These are phyloP conservation scores for Pseudozyma hubeiensis DNA, from an alignment of 1,284 basidiomycete species.

Conservation along the genomic window DNA sequence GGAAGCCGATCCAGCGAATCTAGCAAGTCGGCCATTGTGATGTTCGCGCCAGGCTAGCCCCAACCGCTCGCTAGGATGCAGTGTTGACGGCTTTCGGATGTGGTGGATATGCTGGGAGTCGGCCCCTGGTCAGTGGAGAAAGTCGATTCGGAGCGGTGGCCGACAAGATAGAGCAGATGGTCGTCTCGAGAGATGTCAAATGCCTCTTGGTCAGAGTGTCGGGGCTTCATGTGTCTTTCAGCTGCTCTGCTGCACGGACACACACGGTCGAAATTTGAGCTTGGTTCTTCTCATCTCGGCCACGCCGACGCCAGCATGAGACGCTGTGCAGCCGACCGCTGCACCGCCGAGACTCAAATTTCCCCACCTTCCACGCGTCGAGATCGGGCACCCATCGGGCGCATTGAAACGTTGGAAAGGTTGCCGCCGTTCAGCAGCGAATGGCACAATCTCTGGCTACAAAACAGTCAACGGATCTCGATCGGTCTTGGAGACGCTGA, in stretches of 20 bases:
- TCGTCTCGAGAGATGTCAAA: too few species aligned
- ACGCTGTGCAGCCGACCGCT: not conserved
- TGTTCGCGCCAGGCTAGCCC: not conserved
- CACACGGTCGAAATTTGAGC: slow-evolving; percentile 12
- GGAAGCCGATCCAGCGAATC: slow-evolving; percentile 62
- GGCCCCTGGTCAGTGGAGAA: too few species aligned
- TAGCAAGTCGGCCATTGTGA: slow-evolving; percentile 56
- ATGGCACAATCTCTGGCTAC: slow-evolving; percentile 13
- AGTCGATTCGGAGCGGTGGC: too few species aligned
- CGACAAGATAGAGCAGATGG: too few species aligned
- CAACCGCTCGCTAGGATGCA: too few species aligned
- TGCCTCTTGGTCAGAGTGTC: too few species aligned
- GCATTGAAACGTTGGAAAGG: not conserved
- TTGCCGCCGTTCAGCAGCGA: too few species aligned
- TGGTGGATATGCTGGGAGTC: too few species aligned
- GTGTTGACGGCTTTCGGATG: too few species aligned
- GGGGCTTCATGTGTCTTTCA: too few species aligned
- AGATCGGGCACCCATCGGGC: not conserved
- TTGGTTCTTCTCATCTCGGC: slow-evolving; percentile 22
- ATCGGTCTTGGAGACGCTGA: slow-evolving; percentile 40
- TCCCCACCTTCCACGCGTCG: slow-evolving; percentile 33
- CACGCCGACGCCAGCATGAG: not conserved
- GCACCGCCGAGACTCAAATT: not conserved
- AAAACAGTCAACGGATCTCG: slow-evolving; percentile 44
- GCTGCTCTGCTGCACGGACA: slow-evolving; percentile 15